A percentile compares a stretch with the other conserved stretches of the same genome.
Evolutionary conservation across 2,329 filamentous ascomycete genomes (phyloP).

Genomic region (Cercospora citrullina): DNA sequence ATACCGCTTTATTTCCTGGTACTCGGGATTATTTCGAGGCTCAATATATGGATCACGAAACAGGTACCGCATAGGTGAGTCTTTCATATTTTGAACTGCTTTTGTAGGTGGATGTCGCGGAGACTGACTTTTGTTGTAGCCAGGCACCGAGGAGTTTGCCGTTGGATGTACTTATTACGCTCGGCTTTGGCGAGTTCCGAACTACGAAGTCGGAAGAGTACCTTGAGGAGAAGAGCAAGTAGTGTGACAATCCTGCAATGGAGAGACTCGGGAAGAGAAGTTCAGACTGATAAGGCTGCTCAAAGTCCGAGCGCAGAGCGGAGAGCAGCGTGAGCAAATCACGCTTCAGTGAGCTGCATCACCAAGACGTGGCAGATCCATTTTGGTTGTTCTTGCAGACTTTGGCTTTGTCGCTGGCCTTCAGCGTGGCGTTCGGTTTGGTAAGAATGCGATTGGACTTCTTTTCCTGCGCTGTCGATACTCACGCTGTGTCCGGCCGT

Average conservation of each 20-base stretch:
- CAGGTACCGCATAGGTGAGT: not conserved
- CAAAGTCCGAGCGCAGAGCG: not conserved
- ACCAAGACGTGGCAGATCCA: no score
- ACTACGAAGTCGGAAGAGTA: not conserved
- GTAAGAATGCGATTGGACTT: not conserved
- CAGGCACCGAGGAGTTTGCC: not conserved
- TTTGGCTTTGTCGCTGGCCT: not conserved
- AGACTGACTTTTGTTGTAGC: not conserved
- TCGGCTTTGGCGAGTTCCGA: not conserved
- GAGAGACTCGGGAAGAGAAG: not conserved
- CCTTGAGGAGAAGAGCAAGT: not conserved
- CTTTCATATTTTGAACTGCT: no score
- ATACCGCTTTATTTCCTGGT: not conserved
- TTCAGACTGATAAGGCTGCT: not conserved
- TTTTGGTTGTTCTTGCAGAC: not conserved
- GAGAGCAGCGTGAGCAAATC: not conserved
- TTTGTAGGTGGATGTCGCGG: not conserved
- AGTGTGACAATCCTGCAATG: not conserved
- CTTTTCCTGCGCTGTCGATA: not conserved
- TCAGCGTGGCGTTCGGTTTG: not conserved
- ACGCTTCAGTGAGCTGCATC: not conserved
- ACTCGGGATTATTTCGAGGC: not conserved
- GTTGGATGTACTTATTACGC: not conserved
- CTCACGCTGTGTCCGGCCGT: not conserved
- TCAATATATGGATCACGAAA: not conserved